These are phyloP conservation scores for Fusarium succisae DNA, from an alignment of 2,329 filamentous ascomycete species.

Conservation along the genomic window DNA sequence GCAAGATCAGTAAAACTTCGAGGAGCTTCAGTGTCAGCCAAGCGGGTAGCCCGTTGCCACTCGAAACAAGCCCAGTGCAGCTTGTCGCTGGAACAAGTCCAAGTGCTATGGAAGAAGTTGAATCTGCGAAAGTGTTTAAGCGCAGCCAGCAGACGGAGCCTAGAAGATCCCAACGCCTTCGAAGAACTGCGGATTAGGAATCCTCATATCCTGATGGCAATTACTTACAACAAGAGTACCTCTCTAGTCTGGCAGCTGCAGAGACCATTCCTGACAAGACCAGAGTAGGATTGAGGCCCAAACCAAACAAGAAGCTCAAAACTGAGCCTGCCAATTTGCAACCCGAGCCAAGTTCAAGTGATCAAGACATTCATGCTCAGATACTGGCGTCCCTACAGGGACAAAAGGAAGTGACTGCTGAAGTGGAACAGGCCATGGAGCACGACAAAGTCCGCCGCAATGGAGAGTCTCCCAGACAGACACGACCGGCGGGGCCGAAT, in stretches of 20 bases:
- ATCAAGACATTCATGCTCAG: constrained; percentile 26
- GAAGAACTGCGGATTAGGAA: constrained; percentile 14
- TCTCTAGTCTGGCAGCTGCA: not conserved
- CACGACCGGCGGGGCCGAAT: not conserved
- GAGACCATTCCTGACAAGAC: not conserved
- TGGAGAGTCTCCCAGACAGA: not conserved
- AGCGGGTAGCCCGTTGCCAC: constrained; percentile 41
- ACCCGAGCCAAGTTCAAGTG: not conserved
- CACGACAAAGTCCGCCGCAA: not conserved
- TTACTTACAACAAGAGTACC: constrained; percentile 7
- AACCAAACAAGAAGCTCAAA: not conserved
- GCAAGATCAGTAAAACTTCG: constrained; percentile 22
- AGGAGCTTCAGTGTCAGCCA: constrained; percentile 43
- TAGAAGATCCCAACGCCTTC: constrained; percentile 14
- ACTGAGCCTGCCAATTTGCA: not conserved
- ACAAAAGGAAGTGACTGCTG: not conserved
- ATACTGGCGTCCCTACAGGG: constrained; percentile 27
- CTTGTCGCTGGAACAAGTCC: not conserved
- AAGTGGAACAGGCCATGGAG: not conserved
- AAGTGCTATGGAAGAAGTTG: not conserved
- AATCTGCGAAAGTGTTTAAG: not conserved
- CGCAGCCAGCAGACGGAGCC: not conserved
- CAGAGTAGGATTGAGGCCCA: not conserved
- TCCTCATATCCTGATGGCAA: constrained; percentile 1
- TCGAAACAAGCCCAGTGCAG: not conserved